Base-by-base conservation (phyloP, 2,329 filamentous ascomycete species). In the Neonectria magnoliae region DNA sequence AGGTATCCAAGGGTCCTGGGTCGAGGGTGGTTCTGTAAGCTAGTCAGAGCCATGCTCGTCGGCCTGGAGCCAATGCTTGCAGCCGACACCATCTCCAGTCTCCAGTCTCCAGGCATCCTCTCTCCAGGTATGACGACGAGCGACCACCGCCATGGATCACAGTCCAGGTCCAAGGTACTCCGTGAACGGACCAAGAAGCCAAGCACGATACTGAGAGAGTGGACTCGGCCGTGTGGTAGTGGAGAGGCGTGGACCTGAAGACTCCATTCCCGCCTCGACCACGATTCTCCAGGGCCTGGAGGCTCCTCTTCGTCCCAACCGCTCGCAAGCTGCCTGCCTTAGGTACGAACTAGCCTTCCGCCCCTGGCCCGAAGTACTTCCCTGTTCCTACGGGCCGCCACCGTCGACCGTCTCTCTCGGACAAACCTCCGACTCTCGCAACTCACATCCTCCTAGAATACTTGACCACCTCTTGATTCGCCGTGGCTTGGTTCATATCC, bases 171-270 rank as follows among this genome's bases (percentile, higher is more conserved):
- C 38, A 53, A 18, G 18, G 9, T 44, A 45, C 38, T 29, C 18
- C 48, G 48, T 33, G 27, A 29, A 51, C 48, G 48, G 48, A 52
- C 60, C 48, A 51, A 10, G 27, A 38, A 50, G 38, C 14, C 38
- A 42, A 18, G 38, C n/a, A 52, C 60, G 55, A 58, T 42, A 42
- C 56, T 45, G 55, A 55, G 56, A 42, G 31, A 50, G 56, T 59
- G 61, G 60, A 25, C 48, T 55, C 56, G 45, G 44, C 60, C 53
- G 61, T 59, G 61, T 59, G 61, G 61, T 51, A 63, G 61, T 63
- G 61, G 61, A 22, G 61, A 29, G 61, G 36, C 50, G 6, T 51
- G 20, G 47, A 31, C 47, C 29, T 57, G 38, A 31, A 55, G 31
- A 54, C 41, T 47, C 60, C 42, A 63, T 63, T 58, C 60, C 54